A percentile compares a stretch with the other conserved stretches of the same genome.
Conservation (phyloP, 2,329 filamentous ascomycete genomes). For the Chalara sp. region DNA sequence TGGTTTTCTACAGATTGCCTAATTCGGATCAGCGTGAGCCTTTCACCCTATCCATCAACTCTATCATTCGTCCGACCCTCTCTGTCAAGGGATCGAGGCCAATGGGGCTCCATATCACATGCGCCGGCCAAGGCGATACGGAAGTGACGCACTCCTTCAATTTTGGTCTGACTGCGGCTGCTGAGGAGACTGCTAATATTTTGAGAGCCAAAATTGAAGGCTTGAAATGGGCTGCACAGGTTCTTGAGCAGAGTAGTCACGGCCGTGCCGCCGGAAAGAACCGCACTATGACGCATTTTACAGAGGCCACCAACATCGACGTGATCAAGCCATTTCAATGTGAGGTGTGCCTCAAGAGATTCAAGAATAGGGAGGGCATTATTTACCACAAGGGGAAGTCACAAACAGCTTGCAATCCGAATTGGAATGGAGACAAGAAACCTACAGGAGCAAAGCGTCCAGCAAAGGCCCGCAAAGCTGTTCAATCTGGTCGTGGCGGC, state of each 20-base stretch:
- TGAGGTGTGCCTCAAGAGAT: slow-evolving; percentile 20
- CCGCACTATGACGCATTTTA: background rate
- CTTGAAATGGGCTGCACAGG: slow-evolving; percentile 13
- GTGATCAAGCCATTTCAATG: slow-evolving; percentile 23
- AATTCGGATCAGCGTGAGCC: slow-evolving; percentile 6
- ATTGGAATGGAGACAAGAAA: slow-evolving; percentile 3
- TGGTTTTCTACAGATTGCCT: slow-evolving; percentile 15
- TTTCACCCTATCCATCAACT: slow-evolving; percentile 10
- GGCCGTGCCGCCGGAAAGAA: slow-evolving; percentile 1
- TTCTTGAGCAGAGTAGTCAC: slow-evolving; percentile 4
- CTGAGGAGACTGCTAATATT: slow-evolving; percentile 13
- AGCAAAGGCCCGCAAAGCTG: too few species aligned
- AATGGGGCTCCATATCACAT: slow-evolving; percentile 23
- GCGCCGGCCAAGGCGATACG: slow-evolving; percentile 4
- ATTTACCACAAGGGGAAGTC: slow-evolving; percentile 27
- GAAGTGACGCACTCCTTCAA: slow-evolving; percentile 18
- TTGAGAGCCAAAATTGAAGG: slow-evolving; percentile 23
- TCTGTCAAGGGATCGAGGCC: slow-evolving; percentile 22
- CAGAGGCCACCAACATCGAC: slow-evolving; percentile 11
- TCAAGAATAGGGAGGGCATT: slow-evolving; percentile 27
- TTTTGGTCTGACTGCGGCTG: slow-evolving; percentile 10
- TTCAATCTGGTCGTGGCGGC: too few species aligned
- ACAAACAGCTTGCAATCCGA: slow-evolving; percentile 26
- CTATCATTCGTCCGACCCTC: slow-evolving; percentile 18
- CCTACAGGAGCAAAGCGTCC: too few species aligned